Base-by-base conservation (phyloP, 768 basidiomycete species). In the Vararia minispora region DNA sequence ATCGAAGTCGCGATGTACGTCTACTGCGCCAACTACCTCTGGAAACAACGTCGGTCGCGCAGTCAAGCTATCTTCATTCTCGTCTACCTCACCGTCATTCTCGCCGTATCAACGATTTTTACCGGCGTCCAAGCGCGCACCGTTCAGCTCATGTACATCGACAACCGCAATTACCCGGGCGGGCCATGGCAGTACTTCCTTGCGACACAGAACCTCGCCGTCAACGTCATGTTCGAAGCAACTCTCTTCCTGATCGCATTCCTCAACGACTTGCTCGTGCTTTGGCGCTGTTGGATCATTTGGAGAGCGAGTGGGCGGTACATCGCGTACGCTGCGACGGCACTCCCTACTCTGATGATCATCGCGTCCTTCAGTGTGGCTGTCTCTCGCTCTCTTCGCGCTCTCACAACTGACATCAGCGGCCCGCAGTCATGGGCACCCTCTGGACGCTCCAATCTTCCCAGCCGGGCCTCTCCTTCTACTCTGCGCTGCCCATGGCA, bases 241-340 rank as follows among this genome's bases (percentile, higher is more conserved):
- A 62, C 59, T 0, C 52, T 68, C 10, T 67, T 69, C 42, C 47
- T 68, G 6, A 46, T 66, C 33, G 66, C 66, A 0, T 64, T 64
- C 46, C 53, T 66, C 21, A 60, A 59, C 12, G 66, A 68, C 40
- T 44, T 64, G 8, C 57, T 71, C 5, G 59, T 69, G 67, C 50
- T 69, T 22, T 69, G 66, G 66, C 54, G 67, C 14, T 69, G 68
- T 44, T 65, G 61, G 57, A 59, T 69, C 11, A 65, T 69, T 17
- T 70, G 67, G 63, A 52, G 55, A 26, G 57, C 58, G 3, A 59
- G 58, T 9, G 64, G 63, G 13, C 48, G 40, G 12, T 14, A 25
- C 1, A 41, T 56, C 12, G 60, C 62, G 5, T 58, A 59, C 43
- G 33, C 56, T 3, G 61, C 59, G 2, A 52, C 58, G 4, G 39